Conservation (phyloP, 2,329 filamentous ascomycete species). For the Pseudogymnoascus sp. region DNA sequence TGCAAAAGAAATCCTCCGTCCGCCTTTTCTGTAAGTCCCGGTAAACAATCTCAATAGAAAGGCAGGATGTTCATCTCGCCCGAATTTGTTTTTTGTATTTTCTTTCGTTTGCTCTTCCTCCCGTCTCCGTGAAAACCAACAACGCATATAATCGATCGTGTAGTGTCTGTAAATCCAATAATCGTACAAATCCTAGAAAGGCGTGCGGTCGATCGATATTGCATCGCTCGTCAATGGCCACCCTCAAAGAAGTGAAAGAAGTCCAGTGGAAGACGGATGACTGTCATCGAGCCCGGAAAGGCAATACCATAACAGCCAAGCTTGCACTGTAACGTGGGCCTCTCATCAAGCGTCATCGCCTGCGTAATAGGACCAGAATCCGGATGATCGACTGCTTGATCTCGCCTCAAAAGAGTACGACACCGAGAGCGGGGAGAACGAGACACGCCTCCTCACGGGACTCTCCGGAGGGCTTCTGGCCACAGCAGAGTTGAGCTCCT, state of each 20-base stretch:
- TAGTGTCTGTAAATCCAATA: not conserved
- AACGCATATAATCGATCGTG: not conserved
- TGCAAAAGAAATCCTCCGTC: not conserved
- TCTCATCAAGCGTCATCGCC: not conserved
- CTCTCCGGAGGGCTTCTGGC: not conserved
- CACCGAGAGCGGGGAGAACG: not conserved
- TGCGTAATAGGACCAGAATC: not conserved
- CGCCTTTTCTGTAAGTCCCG: not conserved
- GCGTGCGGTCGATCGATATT: not conserved
- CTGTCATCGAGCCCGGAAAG: too few species aligned
- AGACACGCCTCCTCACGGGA: not conserved
- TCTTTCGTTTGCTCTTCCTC: not conserved
- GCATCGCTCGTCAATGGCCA: not conserved
- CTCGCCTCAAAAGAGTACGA: not conserved
- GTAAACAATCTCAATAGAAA: not conserved
- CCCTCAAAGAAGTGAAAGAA: too few species aligned
- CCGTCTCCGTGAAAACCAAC: not conserved
- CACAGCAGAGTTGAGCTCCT: not conserved
- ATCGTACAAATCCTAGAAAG: not conserved
- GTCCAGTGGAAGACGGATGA: too few species aligned
- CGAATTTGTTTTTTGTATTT: not conserved
- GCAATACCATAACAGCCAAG: too few species aligned
- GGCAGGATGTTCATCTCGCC: not conserved
- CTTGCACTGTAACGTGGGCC: not conserved
- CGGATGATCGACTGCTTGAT: not conserved